Base-by-base conservation (phyloP, 2,329 filamentous ascomycete genomes). In the Fusarium irregulare region DNA sequence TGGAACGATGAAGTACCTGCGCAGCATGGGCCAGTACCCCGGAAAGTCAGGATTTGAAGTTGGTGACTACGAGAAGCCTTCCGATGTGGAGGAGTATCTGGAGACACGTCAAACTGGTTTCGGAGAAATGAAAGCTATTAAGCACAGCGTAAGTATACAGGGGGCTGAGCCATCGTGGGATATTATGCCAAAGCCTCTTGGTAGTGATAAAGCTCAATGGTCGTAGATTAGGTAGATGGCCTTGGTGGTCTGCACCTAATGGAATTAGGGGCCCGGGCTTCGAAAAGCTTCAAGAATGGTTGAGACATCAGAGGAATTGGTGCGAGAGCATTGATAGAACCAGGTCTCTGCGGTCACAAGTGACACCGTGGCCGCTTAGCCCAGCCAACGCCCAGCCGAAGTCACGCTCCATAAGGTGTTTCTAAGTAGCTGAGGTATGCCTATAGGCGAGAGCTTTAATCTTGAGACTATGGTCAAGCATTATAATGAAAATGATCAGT, bases 1-100 rank as follows among this genome's bases (percentile, higher is more conserved):
- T 34, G 51, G 51, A n/a, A 41, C 6, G 7, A 55, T 55, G 51
- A 55, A 55, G 18, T 55, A 55, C 6, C 41, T 55, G 5, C 51
- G 51, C 41, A 55, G 41, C 20, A 45, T 55, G 28, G 41, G 51
- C 4, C 41, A 55, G 32, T 55, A 55, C 16, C 16, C 20, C 2
- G 21, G 18, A 6, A 46, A 34, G 28, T 27, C 51, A 10, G 41
- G 51, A 0, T 46, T 55, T 13, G 16, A 34, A 41, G 27, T 13
- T 11, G 0, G 2, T 1, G 51, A 55, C 20, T 34, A 16, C 1
- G 28, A 45, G 21, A 34, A 18, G 4, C 11, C 28, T 5, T 46
- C 21, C 6, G 51, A 34, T 7, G 51, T 55, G 12, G 41, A 55
- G 6, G 28, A 46, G 16, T 46, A 25, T 10, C 6, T 55, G 28